Percentiles rank a stretch among this genome's conserved stretches.
phyloP scores from a whole-genome alignment of 352 stramenopile species.

The Phytophthora tubulina region DNA sequence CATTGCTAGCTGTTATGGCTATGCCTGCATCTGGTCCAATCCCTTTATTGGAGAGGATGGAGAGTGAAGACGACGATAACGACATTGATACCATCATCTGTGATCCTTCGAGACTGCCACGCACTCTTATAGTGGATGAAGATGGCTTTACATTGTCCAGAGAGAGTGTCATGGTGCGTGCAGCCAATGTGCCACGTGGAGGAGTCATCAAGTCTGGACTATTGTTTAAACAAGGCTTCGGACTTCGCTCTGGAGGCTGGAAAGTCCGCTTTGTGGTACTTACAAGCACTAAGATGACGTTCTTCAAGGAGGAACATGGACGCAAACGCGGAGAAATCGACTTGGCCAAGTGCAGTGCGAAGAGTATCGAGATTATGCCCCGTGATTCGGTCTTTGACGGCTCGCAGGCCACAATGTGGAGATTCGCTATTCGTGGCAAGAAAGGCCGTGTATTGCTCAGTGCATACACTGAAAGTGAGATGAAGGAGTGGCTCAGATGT shows the following conservation, averaged over 20 bases:
- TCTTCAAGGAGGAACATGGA: conserved; percentile 79
- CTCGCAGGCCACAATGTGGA: conserved; percentile 81
- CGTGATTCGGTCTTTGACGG: conserved; percentile 84
- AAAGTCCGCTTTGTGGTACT: conserved; percentile 83
- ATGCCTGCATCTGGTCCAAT: conserved; percentile 53
- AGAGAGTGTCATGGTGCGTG: conserved; percentile 61
- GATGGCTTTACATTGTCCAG: conserved; percentile 67
- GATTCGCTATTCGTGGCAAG: conserved; percentile 77
- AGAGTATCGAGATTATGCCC: conserved; percentile 87
- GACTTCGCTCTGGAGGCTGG: conserved; percentile 65
- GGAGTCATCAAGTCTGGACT: conserved; percentile 75
- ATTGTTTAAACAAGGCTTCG: conserved; percentile 82
- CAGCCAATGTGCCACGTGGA: conserved; percentile 44
- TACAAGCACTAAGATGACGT: conserved; percentile 72
- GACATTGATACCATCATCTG: conserved; percentile 74
- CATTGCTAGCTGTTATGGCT: conserved; percentile 43
- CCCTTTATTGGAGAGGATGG: conserved; percentile 51
- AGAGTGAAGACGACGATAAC: conserved; percentile 60
- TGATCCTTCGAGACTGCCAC: conserved; percentile 59
- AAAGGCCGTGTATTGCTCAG: conserved; percentile 72
- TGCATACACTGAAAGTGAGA: conserved; percentile 83
- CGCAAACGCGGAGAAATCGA: conserved; percentile 78
- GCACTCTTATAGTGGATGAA: conserved; percentile 77
- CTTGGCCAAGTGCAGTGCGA: conserved; percentile 65
- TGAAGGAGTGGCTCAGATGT: conserved; percentile 88